Evolutionary conservation across 768 basidiomycete species (phyloP).

Genomic region (Candolleomyces efflorescens): DNA sequence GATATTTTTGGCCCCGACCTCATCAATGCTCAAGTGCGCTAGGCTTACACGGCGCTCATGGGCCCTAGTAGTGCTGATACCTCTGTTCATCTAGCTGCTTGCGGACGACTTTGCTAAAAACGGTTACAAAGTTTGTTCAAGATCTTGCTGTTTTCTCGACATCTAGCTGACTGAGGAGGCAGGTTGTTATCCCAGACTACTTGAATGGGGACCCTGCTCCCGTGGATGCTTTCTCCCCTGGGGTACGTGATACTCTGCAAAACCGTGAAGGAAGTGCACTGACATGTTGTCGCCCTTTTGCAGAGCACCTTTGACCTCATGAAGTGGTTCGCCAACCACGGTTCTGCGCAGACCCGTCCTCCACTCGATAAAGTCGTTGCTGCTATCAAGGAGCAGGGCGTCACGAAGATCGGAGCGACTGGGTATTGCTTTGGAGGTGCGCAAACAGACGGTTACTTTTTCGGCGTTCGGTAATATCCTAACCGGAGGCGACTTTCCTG

Average conservation of each 20-base stretch:
- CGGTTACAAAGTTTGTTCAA: slow-evolving; percentile 34
- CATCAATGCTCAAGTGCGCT: slow-evolving; percentile 38
- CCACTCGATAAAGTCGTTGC: slow-evolving; percentile 51
- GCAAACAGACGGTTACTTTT: slow-evolving; percentile 14
- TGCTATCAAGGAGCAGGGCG: slow-evolving; percentile 54
- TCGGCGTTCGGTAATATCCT: too few species aligned
- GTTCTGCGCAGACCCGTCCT: slow-evolving; percentile 37
- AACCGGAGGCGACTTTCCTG: background rate
- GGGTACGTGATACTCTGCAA: too few species aligned
- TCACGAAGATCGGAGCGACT: slow-evolving; percentile 53
- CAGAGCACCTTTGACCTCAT: background rate
- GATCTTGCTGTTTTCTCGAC: background rate
- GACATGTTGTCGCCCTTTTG: background rate
- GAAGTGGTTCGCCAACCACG: slow-evolving; percentile 44
- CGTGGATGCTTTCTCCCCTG: slow-evolving; percentile 28
- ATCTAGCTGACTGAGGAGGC: background rate
- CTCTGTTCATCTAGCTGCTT: slow-evolving; percentile 25
- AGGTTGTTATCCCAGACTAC: slow-evolving; percentile 40
- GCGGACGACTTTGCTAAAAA: slow-evolving; percentile 41
- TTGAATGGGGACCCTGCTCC: slow-evolving; percentile 39
- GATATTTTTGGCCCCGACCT: slow-evolving; percentile 51
- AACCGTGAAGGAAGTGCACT: background rate
- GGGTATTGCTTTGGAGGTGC: slow-evolving; percentile 71
- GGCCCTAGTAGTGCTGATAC: background rate
- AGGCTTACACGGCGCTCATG: background rate